Evolutionary conservation across 768 basidiomycete genomes (phyloP), one percentile per base, ranked within the genome.

Genomic region (Phylloporus rhodoxanthus): DNA sequence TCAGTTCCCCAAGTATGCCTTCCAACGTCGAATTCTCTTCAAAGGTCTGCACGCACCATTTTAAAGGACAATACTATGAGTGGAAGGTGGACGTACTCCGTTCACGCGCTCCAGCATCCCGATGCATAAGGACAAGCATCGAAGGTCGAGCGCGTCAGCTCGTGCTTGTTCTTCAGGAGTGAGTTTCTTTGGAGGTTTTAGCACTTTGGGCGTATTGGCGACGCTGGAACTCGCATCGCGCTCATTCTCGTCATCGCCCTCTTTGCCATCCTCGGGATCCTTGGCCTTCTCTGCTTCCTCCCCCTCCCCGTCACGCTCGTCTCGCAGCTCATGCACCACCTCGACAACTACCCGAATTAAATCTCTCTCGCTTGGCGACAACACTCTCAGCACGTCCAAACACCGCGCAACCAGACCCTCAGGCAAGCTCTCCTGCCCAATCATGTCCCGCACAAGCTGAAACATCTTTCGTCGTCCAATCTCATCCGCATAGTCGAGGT

Each of bases 401-500:
- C 90, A 93, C 43, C 74, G 74, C 2, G 84, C 74, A 36, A 93
- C 73, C 19, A 95, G 72, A 11, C 68, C 64, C 45, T 85, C 79
- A 0, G 93, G 90, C 1, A 97, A 75, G 0, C 67, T 61, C 13
- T 84, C 77, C 54, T 85, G 79, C 1, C 79, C 78, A 14, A 95
- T 74, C 89, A 97, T 94, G 43, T 85, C 81, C 19, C 91, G 82
- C 57, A 94, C 81, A 28, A 94, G 81, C 43, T 80, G 75, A 59
- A 87, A 88, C 85, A 93, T 92, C 68, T 87, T 87, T 51, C 91
- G 70, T 51, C 91, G 70, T 4, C 95, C 94, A 51, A 87, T 88
- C 66, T 96, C 92, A 68, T 98, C 95, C 0, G 84, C 79, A 58
- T 94, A 97, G 66, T 97, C 94, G 23, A 92, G 72, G 52, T 85